These are phyloP conservation scores for Penicillium vulpinum DNA, from an alignment of 2,329 filamentous ascomycete genomes.

Conservation along the genomic window DNA sequence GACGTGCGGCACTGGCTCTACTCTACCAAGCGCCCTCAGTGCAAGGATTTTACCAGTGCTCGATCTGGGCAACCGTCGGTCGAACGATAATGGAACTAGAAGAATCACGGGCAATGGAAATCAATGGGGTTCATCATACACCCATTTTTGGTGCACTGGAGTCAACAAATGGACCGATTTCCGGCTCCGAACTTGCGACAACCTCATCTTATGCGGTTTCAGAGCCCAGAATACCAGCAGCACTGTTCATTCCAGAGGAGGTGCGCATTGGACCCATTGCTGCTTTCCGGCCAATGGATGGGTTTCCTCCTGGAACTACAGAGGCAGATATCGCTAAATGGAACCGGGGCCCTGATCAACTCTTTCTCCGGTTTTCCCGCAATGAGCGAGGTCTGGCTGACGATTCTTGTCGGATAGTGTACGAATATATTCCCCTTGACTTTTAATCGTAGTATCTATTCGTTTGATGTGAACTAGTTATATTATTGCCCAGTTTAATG, in stretches of 20 bases:
- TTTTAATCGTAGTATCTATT: background rate
- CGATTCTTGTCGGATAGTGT: slow-evolving; percentile 21
- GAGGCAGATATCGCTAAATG: slow-evolving; percentile 24
- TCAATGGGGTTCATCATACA: background rate
- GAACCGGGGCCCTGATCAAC: slow-evolving; percentile 19
- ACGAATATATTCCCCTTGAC: slow-evolving; percentile 26
- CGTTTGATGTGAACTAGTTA: background rate
- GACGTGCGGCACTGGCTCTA: slow-evolving; percentile 31
- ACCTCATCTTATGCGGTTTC: background rate
- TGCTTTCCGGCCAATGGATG: slow-evolving; percentile 25
- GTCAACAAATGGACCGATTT: background rate
- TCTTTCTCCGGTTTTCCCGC: slow-evolving; percentile 25
- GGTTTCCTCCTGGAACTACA: slow-evolving; percentile 16
- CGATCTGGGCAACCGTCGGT: slow-evolving; percentile 15
- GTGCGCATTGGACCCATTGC: slow-evolving; percentile 29
- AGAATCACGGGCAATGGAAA: slow-evolving; percentile 22
- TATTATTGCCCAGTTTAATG: background rate
- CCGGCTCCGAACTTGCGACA: background rate
- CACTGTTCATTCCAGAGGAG: slow-evolving; percentile 22
- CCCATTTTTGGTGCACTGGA: background rate
- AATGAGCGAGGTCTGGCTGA: slow-evolving; percentile 18
- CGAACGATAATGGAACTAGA: slow-evolving; percentile 34
- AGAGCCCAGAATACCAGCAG: background rate
- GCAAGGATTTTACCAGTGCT: slow-evolving; percentile 31
- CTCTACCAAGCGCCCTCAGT: slow-evolving; percentile 25